A percentile compares a stretch with the other conserved stretches of the same genome.
Evolutionary conservation across 75 land plant genomes (phyloP).

Genomic region (Larix kaempferi): DNA sequence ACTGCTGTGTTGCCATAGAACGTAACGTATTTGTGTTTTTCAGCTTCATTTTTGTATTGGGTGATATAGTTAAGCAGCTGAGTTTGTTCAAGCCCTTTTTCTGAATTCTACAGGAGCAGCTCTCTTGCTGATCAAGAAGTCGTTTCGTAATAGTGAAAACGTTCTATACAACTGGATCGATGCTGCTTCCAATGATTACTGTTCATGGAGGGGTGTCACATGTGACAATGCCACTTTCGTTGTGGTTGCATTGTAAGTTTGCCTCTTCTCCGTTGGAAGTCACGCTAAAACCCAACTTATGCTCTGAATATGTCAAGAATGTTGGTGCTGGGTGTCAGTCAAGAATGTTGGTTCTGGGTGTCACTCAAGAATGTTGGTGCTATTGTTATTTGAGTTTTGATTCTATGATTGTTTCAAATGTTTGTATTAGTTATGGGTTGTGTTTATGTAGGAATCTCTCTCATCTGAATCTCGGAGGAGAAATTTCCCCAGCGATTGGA

Average conservation of each 20-base stretch:
- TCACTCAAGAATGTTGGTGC: no score
- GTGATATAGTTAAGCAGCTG: no score
- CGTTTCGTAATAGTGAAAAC: conserved; percentile 72
- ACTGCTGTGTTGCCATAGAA: no score
- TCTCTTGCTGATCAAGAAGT: conserved; percentile 75
- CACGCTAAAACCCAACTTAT: background rate
- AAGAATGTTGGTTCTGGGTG: no score
- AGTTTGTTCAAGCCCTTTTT: no score
- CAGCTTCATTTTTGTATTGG: no score
- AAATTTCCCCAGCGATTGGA: conserved; percentile 96
- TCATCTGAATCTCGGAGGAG: conserved; percentile 77
- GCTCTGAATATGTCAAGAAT: no score
- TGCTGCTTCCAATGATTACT: conserved; percentile 55
- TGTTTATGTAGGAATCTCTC: conserved; percentile 71
- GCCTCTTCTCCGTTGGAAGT: background rate
- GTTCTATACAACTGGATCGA: conserved; percentile 80
- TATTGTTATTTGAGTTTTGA: no score
- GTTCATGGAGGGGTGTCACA: conserved; percentile 79
- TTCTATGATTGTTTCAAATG: no score
- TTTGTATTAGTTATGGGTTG: background rate
- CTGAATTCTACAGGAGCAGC: conserved; percentile 37
- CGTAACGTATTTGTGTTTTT: no score
- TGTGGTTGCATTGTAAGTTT: conserved; percentile 72
- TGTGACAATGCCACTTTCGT: conserved; percentile 86
- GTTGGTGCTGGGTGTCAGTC: no score